Conservation (phyloP, 257 asterid species). For the Coffea eugenioides region DNA sequence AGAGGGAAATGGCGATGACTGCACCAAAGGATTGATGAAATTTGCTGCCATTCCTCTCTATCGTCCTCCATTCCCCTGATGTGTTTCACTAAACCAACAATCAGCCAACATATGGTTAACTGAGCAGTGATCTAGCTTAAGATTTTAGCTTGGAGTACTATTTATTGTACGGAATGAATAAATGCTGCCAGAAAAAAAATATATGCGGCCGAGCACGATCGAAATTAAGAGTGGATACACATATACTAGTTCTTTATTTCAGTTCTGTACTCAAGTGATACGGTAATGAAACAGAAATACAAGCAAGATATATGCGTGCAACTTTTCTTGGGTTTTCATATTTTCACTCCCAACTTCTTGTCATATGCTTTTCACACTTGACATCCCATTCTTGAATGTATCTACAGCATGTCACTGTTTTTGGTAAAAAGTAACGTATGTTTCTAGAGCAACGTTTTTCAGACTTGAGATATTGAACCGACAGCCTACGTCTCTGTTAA, state of each 20-base stretch:
- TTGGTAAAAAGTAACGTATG: neutral
- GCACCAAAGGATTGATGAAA: neutral
- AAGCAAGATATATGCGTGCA: neutral
- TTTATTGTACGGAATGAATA: neutral
- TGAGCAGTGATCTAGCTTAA: neutral
- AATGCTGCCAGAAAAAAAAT: neutral
- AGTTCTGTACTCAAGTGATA: neutral
- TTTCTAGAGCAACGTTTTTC: neutral
- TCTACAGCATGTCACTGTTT: too few species aligned
- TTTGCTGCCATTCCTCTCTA: neutral
- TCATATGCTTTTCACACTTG: neutral
- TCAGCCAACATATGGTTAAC: neutral
- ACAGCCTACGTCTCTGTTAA: neutral
- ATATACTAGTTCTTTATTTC: neutral
- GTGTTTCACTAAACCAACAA: neutral
- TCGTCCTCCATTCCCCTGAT: neutral
- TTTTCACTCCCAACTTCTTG: neutral
- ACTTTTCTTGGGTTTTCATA: neutral
- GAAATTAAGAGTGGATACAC: neutral
- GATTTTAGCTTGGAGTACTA: neutral
- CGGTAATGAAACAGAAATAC: neutral
- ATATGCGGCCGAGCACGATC: neutral
- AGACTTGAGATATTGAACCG: neutral
- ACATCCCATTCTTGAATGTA: neutral
- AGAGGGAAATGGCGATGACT: constrained; percentile 1